These are phyloP conservation scores for Claviceps fusiformis DNA, from an alignment of 2,329 filamentous ascomycete genomes.

Conservation along the genomic window DNA sequence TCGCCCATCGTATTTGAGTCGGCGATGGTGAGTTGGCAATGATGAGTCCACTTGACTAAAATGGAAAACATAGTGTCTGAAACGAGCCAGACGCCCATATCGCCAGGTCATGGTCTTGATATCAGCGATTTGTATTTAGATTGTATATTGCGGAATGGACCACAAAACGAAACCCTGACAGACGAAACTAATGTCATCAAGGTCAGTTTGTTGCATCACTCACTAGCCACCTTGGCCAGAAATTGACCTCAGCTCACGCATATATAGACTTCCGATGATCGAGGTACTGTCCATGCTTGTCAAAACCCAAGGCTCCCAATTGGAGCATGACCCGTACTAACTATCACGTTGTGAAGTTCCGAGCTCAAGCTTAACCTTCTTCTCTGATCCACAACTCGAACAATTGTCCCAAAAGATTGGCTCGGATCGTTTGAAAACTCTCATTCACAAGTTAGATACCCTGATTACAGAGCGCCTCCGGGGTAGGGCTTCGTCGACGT, in stretches of 20 bases:
- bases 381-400: constrained; percentile 19
- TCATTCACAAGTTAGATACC: constrained; percentile 9
- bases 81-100: neutral
- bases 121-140: constrained; percentile 1
- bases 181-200: constrained; percentile 3
- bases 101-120: neutral
- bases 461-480: constrained; percentile 3
- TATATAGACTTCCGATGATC: constrained; percentile 3
- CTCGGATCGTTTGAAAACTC: constrained; percentile 5
- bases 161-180: neutral
- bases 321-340: neutral
- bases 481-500: neutral
- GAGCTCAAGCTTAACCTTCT: constrained; percentile 19
- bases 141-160: constrained; percentile 1
- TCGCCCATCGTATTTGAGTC: neutral
- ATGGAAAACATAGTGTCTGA: neutral
- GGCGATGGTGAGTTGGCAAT: neutral
- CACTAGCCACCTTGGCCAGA: neutral
- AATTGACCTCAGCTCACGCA: neutral
- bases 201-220: neutral
- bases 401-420: constrained; percentile 12
- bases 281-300: neutral
- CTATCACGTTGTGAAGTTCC: constrained; percentile 2
- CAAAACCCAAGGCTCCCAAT: neutral
- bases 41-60: neutral